phyloP scores from a whole-genome alignment of 768 basidiomycete species.

The Phylloporus sp. region DNA sequence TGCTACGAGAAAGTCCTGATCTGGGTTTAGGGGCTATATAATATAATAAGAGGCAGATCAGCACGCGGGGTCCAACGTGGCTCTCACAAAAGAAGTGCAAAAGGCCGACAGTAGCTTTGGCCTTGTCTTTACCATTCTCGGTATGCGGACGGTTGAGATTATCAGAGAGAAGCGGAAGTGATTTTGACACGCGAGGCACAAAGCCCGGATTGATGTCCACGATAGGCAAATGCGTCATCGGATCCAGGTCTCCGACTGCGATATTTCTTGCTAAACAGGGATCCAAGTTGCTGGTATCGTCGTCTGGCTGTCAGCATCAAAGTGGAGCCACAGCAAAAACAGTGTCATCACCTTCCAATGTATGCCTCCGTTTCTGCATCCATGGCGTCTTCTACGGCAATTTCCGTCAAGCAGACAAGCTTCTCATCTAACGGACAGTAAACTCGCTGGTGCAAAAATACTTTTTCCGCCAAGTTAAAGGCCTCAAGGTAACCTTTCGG shows the following conservation, averaged over 20 bases:
- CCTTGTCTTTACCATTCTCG: constrained; percentile 49
- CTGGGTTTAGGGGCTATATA: constrained; percentile 24
- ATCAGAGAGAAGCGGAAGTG: constrained; percentile 32
- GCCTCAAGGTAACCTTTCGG: constrained; percentile 71
- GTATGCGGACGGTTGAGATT: constrained; percentile 23
- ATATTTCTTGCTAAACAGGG: constrained; percentile 59
- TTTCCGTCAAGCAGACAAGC: constrained; percentile 67
- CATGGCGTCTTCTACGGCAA: constrained; percentile 51
- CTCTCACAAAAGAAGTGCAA: constrained; percentile 63
- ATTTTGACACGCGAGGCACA: constrained; percentile 50
- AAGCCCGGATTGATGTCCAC: constrained; percentile 73
- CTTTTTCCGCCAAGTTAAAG: constrained; percentile 83
- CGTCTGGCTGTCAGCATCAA: constrained; percentile 4
- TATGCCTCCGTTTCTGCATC: constrained; percentile 62
- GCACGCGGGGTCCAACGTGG: constrained; percentile 28
- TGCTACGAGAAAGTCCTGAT: constrained; percentile 22
- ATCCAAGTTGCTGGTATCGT: constrained; percentile 54
- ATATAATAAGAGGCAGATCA: constrained; percentile 34
- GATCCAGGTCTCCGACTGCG: constrained; percentile 68
- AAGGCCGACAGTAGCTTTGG: constrained; percentile 38
- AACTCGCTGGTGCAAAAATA: constrained; percentile 90
- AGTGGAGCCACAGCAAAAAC: constrained; percentile 1
- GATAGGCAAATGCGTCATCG: constrained; percentile 65
- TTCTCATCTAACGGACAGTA: constrained; percentile 68
- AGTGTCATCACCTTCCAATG: constrained; percentile 54